These are phyloP conservation scores for Aspergillus affinis DNA, from an alignment of 495 filamentous ascomycete genomes.

Conservation along the genomic window DNA sequence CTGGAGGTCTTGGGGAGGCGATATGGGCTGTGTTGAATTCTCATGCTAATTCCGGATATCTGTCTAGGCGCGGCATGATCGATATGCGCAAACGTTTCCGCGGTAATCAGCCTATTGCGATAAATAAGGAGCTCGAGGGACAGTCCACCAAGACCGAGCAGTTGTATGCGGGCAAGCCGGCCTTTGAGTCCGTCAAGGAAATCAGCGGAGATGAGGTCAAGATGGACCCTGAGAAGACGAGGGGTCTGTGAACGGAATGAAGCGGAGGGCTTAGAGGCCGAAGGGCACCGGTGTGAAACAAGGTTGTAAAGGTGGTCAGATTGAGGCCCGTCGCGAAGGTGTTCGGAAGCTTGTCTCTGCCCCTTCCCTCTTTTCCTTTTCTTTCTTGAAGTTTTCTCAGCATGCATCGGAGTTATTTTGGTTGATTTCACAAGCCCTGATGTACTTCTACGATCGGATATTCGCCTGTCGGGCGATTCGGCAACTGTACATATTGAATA, in stretches of 20 bases:
- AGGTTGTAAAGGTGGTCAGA: too few relatives aligned
- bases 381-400: neutral
- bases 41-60: constrained; percentile 15
- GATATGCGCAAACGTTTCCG: constrained; percentile 99
- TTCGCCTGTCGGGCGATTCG: constrained; percentile 8
- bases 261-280: neutral
- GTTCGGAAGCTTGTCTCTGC: neutral
- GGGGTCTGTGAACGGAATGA: constrained; percentile 34
- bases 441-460: constrained; percentile 25
- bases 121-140: constrained; percentile 60
- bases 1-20: neutral
- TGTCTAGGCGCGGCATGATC: constrained; percentile 72
- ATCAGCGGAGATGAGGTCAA: constrained; percentile 47
- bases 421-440: constrained; percentile 12
- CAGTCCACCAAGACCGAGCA: constrained; percentile 49
- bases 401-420: constrained; percentile 1
- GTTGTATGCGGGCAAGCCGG: constrained; percentile 77
- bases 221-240: constrained; percentile 53
- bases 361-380: neutral
- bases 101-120: constrained; percentile 83
- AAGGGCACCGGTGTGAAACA: too few relatives aligned
- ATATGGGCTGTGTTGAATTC: constrained; percentile 1
- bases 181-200: constrained; percentile 57
- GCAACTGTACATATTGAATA: constrained; percentile 13
- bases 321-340: neutral